phyloP scores from a whole-genome alignment of 192 early-diverging fungal species.

The Coemansia reversa region DNA sequence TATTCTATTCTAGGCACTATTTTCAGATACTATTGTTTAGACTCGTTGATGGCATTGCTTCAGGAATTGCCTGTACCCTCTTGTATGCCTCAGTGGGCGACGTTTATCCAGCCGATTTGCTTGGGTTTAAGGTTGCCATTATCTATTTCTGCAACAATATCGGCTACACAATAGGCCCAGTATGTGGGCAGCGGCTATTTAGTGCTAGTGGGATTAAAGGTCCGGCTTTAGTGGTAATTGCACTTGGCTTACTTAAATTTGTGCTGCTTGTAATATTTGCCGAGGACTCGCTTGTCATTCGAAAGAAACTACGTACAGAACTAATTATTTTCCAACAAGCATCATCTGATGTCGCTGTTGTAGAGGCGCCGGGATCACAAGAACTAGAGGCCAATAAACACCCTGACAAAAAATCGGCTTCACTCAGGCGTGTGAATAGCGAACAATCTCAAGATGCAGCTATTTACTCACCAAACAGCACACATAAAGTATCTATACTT shows the following conservation, averaged over 20 bases:
- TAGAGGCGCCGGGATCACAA: background rate
- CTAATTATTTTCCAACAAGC: background rate
- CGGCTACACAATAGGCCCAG: conserved; percentile 38
- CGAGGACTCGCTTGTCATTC: conserved; percentile 27
- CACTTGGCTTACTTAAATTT: conserved; percentile 28
- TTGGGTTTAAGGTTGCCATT: conserved; percentile 43
- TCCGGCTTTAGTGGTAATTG: conserved; percentile 26
- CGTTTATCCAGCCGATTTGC: conserved; percentile 33
- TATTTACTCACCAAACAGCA: background rate
- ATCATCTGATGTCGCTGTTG: background rate
- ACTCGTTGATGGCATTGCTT: conserved; percentile 37
- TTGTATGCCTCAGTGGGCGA: conserved; percentile 42
- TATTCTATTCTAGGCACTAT: conserved; percentile 28
- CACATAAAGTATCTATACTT: conserved; percentile 3
- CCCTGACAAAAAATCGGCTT: background rate
- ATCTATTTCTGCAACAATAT: conserved; percentile 43
- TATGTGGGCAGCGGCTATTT: conserved; percentile 35
- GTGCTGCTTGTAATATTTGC: conserved; percentile 11
- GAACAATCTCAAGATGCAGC: background rate
- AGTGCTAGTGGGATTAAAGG: conserved; percentile 19
- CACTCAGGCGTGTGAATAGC: background rate
- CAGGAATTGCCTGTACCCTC: conserved; percentile 29
- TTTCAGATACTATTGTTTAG: conserved; percentile 37
- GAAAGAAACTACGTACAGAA: background rate
- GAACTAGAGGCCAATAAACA: background rate